phyloP scores from a whole-genome alignment of 2,329 filamentous ascomycete genomes.

The Fusarium tricinctum region DNA sequence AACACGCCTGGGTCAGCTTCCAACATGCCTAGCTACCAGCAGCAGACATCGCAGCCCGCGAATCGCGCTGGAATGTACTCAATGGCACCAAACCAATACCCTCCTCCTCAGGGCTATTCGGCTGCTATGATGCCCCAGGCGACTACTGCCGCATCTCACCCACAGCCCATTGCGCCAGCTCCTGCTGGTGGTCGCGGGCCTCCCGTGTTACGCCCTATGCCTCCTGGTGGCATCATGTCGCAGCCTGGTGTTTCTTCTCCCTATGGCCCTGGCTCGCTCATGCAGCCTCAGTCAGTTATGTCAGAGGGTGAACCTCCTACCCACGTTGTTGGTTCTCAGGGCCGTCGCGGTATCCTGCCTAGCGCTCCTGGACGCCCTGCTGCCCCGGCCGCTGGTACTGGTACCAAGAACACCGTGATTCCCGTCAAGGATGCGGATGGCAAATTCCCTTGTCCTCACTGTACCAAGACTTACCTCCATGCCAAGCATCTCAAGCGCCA shows the following conservation, averaged over 20 bases:
- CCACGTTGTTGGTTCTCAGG: constrained; percentile 95
- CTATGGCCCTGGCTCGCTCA: constrained; percentile 70
- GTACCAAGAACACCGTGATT: constrained; percentile 84
- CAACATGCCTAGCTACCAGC: constrained; percentile 68
- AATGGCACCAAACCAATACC: constrained; percentile 70
- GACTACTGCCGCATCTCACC: constrained; percentile 76
- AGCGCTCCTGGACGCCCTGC: constrained; percentile 89
- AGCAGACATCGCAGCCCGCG: constrained; percentile 63
- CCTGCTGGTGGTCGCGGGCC: constrained; percentile 70
- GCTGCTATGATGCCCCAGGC: constrained; percentile 76
- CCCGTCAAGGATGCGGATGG: constrained; percentile 96
- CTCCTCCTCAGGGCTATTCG: constrained; percentile 68
- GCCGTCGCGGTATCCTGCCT: constrained; percentile 89
- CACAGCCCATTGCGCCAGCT: constrained; percentile 82
- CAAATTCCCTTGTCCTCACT: constrained; percentile 98
- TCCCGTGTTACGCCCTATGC: constrained; percentile 77
- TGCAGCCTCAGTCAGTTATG: constrained; percentile 69
- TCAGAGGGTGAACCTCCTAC: constrained; percentile 77
- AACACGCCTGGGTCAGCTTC: constrained; percentile 70
- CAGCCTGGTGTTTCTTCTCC: constrained; percentile 70
- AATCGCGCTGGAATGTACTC: constrained; percentile 66
- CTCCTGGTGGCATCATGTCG: constrained; percentile 73
- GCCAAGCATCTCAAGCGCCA: constrained; percentile 98
- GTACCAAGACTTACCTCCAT: constrained; percentile 97
- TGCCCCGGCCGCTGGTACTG: constrained; percentile 77